A percentile compares a stretch with the other conserved stretches of the same genome.
Conservation (phyloP, 495 filamentous ascomycete genomes). For the Annulohypoxylon maeteangense region DNA sequence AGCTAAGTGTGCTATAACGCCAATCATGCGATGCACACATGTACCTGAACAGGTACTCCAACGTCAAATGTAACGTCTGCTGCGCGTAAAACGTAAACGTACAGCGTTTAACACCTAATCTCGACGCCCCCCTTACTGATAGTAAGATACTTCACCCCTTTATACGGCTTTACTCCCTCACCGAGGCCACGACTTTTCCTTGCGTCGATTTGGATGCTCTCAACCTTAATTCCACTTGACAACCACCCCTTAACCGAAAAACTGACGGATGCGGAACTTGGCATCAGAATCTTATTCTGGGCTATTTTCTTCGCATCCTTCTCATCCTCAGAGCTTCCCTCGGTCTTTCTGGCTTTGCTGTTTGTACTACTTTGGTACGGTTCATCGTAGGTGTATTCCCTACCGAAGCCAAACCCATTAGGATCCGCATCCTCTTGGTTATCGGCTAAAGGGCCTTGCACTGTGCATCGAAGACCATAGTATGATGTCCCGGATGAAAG, state of each 20-base stretch:
- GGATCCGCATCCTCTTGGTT: constrained; percentile 68
- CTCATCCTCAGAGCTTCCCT: constrained; percentile 54
- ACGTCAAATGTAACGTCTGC: constrained; percentile 29
- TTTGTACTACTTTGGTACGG: constrained; percentile 58
- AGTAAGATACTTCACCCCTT: constrained; percentile 97
- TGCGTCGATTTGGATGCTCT: constrained; percentile 85
- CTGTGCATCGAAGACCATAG: constrained; percentile 75
- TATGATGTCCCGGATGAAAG: constrained; percentile 73
- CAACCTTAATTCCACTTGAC: constrained; percentile 91
- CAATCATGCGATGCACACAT: constrained; percentile 32
- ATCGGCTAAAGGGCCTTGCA: constrained; percentile 72
- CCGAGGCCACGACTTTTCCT: constrained; percentile 87
- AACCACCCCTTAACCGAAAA: constrained; percentile 96
- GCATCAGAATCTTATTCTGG: constrained; percentile 88
- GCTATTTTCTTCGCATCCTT: constrained; percentile 65
- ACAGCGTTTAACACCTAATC: constrained; percentile 66
- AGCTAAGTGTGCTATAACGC: constrained; percentile 28
- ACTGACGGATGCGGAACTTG: constrained; percentile 82
- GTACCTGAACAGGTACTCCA: constrained; percentile 27
- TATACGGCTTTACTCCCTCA: constrained; percentile 91
- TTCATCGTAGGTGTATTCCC: constrained; percentile 71
- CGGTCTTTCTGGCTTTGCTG: constrained; percentile 54
- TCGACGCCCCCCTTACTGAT: constrained; percentile 89
- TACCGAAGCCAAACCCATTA: constrained; percentile 61
- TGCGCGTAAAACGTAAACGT: background rate